Conservation (phyloP, 2,329 filamentous ascomycete species). For the Sordariomycetes sp. region DNA sequence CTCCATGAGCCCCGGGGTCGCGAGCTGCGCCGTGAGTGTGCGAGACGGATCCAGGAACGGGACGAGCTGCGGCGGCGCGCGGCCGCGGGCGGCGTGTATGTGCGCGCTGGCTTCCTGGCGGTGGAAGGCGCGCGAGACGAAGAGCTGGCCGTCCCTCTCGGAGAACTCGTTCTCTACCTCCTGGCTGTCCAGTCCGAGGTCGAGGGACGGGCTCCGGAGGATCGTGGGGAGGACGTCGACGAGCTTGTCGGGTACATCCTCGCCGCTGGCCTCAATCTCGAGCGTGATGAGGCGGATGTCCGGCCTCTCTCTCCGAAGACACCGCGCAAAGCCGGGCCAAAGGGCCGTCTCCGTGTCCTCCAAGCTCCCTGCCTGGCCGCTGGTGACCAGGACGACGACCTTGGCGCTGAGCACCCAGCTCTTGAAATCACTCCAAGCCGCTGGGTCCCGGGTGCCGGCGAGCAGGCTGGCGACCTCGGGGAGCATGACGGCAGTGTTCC, state of each 20-base stretch:
- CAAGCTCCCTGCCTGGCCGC: background rate
- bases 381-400: background rate
- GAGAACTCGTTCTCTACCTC: background rate
- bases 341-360: background rate
- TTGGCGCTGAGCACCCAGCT: background rate
- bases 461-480: background rate
- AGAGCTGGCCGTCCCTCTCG: constrained; percentile 2
- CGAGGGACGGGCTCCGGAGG: background rate
- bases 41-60: constrained; percentile 7
- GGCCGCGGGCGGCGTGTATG: background rate
- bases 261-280: background rate
- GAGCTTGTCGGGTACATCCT: background rate
- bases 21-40: constrained; percentile 10
- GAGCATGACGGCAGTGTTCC: background rate
- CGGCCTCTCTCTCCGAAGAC: background rate
- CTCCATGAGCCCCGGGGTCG: constrained; percentile 11
- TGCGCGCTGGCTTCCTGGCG: background rate
- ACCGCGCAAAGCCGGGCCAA: background rate
- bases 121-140: constrained; percentile 10
- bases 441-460: background rate
- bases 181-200: background rate
- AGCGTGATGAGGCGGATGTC: background rate
- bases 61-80: background rate
- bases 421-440: background rate
- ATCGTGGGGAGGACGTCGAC: background rate